These are phyloP conservation scores for Talaromyces sp. DNA, from an alignment of 2,329 filamentous ascomycete genomes.

Conservation along the genomic window DNA sequence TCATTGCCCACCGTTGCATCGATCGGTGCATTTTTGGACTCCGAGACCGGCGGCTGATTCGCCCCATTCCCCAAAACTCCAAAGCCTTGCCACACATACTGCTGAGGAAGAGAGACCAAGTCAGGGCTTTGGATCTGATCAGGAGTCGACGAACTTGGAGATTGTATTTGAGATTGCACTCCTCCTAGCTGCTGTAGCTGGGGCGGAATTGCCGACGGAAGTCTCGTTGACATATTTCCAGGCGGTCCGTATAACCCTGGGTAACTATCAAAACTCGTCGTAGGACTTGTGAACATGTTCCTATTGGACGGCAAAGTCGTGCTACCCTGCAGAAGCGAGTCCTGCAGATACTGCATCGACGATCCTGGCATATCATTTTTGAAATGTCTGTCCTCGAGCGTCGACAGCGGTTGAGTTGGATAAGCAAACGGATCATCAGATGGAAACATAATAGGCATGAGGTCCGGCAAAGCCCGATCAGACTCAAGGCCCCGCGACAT, in stretches of 20 bases:
- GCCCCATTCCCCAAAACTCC: slow-evolving; percentile 24
- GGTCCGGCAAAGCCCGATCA: slow-evolving; percentile 35
- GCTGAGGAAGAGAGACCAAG: slow-evolving; percentile 37
- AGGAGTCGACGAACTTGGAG: slow-evolving; percentile 27
- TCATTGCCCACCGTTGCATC: slow-evolving; percentile 22
- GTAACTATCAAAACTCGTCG: slow-evolving; percentile 20
- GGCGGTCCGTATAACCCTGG: slow-evolving; percentile 22
- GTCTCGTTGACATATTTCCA: slow-evolving; percentile 6
- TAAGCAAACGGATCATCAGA: slow-evolving; percentile 48
- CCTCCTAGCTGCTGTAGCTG: slow-evolving; percentile 21
- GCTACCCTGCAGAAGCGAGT: slow-evolving; percentile 14
- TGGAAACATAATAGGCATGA: slow-evolving; percentile 48
- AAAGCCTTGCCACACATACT: slow-evolving; percentile 37
- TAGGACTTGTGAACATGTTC: not conserved
- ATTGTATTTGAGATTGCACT: slow-evolving; percentile 23
- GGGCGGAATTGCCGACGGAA: slow-evolving; percentile 17
- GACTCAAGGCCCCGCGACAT: slow-evolving; percentile 29
- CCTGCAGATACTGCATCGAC: slow-evolving; percentile 19
- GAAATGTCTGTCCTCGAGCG: slow-evolving; percentile 39
- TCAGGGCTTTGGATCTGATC: slow-evolving; percentile 35
- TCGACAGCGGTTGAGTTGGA: slow-evolving; percentile 45
- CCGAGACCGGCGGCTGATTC: slow-evolving; percentile 18
- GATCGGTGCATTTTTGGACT: slow-evolving; percentile 16
- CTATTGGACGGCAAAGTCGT: slow-evolving; percentile 10
- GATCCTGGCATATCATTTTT: slow-evolving; percentile 21